A percentile compares a stretch with the other conserved stretches of the same genome.
Evolutionary conservation across 2,329 filamentous ascomycete genomes (phyloP).

Genomic region (Anisogramma anomala): DNA sequence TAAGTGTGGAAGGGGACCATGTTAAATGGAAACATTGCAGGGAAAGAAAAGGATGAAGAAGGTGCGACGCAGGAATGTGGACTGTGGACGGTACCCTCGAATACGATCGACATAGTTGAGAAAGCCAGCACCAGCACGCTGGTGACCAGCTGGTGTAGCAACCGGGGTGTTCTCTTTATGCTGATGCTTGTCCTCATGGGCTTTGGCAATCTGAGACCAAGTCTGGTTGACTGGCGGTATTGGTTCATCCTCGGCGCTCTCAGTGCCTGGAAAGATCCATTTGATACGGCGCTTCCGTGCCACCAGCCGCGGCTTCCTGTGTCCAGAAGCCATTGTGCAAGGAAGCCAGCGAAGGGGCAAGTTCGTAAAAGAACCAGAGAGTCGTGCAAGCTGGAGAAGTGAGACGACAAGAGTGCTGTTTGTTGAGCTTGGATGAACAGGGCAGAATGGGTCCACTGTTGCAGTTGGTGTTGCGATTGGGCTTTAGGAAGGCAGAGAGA

Average conservation of each 20-base stretch:
- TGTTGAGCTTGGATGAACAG: too few relatives aligned
- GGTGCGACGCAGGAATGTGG: neutral
- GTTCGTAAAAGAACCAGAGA: too few relatives aligned
- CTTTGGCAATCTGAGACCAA: too few relatives aligned
- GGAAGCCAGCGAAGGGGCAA: neutral
- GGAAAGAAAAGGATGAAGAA: neutral
- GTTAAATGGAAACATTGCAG: too few relatives aligned
- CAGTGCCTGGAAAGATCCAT: neutral
- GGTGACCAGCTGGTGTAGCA: neutral
- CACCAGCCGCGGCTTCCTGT: slow-evolving; percentile 6
- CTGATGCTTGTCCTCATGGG: slow-evolving; percentile 2
- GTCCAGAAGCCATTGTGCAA: too few relatives aligned
- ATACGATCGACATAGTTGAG: neutral
- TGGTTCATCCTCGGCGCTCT: too few relatives aligned
- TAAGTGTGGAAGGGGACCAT: too few relatives aligned
- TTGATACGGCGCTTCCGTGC: neutral
- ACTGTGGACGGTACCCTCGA: neutral
- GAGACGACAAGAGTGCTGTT: neutral
- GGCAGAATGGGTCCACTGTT: too few relatives aligned
- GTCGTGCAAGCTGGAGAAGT: neutral
- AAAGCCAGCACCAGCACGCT: neutral
- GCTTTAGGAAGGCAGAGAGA: too few relatives aligned
- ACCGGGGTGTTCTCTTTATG: neutral
- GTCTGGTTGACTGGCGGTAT: too few relatives aligned
- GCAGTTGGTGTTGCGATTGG: too few relatives aligned